Evolutionary conservation across 2,329 filamentous ascomycete genomes (phyloP).

Genomic region (Fusarium foetens): DNA sequence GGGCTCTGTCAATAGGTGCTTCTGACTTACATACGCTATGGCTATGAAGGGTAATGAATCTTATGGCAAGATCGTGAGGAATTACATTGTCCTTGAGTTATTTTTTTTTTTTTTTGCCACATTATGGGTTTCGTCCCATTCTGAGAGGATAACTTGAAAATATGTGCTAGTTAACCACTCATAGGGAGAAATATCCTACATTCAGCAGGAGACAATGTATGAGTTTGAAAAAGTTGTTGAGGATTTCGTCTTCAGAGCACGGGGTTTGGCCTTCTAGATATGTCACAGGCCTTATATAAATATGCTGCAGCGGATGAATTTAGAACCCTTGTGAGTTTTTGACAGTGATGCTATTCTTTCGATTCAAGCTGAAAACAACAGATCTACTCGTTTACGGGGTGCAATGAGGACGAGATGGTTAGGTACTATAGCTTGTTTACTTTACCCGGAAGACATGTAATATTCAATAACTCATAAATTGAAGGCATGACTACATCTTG

Average conservation of each 20-base stretch:
- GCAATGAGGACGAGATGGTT: no score
- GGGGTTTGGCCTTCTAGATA: fast-evolving
- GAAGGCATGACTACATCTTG: fast-evolving
- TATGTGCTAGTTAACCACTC: neutral
- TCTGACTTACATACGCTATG: neutral
- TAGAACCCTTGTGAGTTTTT: fast-evolving
- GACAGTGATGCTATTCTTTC: neutral
- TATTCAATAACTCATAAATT: no score
- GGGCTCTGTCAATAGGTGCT: neutral
- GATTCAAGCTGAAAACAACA: neutral
- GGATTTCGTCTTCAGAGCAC: neutral
- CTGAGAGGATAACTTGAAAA: neutral
- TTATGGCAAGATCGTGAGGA: neutral
- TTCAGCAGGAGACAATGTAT: neutral
- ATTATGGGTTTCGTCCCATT: fast-evolving
- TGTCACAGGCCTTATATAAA: neutral
- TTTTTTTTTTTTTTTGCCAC: neutral
- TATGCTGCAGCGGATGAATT: neutral
- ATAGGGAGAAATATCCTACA: neutral
- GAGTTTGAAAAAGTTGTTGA: neutral
- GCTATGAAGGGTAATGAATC: neutral
- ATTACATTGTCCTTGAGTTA: fast-evolving
- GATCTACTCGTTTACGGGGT: neutral
- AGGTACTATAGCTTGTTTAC: neutral
- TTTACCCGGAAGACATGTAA: fast-evolving